Base-by-base conservation (phyloP, 2,329 filamentous ascomycete genomes). In the Berkeleyomyces basicola region DNA sequence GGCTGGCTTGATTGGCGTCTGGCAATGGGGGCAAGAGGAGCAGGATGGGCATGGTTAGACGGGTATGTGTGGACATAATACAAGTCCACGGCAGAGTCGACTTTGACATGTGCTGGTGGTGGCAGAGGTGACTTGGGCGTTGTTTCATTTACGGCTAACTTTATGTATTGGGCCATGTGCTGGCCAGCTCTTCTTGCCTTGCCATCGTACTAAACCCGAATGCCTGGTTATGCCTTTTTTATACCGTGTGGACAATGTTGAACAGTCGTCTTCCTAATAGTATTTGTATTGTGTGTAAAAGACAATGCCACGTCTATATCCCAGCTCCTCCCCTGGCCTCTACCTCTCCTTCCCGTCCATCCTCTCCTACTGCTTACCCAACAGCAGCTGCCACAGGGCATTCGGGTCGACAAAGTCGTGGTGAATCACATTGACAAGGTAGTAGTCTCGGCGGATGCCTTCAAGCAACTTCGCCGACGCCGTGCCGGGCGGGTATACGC, bases 371-470 rank as follows among this genome's bases (percentile, higher is more conserved):
- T 70, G 71, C 61, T 78, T 70, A 10, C 49, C 49, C 3, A 60
- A 33, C 69, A 91, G 73, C 66, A 89, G 73, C 58, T 84, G 76
- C 88, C 89, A 93, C 68, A 93, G 71, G 33, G 82, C 86, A 58
- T 88, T 80, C 65, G 78, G 77, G 59, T 90, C 82, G 11, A 90
- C 76, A 72, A 81, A 93, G 61, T 87, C 84, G 69, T 91, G 88
- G 72, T 90, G 87, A 68, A 93, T 92, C 63, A 93, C 79, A 75
- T 96, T 97, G 51, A 97, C 90, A 68, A 99, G 76, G 87, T 91
- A 96, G 67, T 83, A 80, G 68, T 90, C 88, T 55, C 82, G 78
- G 69, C 83, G 81, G 43, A 86, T 78, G 4, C 76, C 72, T 66
- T 86, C 82, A 51, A 99, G 75, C 63, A 96, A 76, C 70, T 80